phyloP scores from a whole-genome alignment of 257 asterid genomes.

The Gentiana macrophylla region DNA sequence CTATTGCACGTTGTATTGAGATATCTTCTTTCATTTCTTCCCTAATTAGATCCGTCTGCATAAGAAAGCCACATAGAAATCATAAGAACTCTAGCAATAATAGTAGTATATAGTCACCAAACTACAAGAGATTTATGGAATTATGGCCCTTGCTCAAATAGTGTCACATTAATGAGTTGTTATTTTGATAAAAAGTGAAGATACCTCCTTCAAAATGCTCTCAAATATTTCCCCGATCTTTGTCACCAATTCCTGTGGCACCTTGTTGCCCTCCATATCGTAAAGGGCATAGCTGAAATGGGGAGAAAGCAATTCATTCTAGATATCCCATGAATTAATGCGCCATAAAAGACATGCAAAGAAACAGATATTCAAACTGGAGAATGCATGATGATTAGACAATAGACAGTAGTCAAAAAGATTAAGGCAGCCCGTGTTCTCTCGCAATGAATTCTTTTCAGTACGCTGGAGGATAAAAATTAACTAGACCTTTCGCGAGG shows the following conservation, averaged over 20 bases:
- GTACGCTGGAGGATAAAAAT: no score
- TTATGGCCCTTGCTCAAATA: no score
- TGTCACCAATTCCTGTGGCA: conserved; percentile 80
- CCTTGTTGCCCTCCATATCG: conserved; percentile 86
- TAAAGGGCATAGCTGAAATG: conserved; percentile 79
- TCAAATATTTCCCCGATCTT: conserved; percentile 86
- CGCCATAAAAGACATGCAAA: no score
- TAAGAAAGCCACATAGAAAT: conserved; percentile 5
- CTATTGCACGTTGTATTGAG: conserved; percentile 72
- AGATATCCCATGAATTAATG: no score
- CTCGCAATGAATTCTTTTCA: no score
- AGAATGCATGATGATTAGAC: no score
- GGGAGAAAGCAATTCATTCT: no score
- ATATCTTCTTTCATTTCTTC: conserved; percentile 65
- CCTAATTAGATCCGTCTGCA: conserved; percentile 69
- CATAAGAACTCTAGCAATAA: not conserved
- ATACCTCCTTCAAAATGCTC: conserved; percentile 76
- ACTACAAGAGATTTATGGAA: not conserved
- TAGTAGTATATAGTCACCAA: not conserved
- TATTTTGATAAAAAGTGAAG: not conserved
- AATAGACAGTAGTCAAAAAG: no score
- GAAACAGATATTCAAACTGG: no score
- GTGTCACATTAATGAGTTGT: not conserved
- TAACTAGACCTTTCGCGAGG: no score
- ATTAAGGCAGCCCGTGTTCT: no score